Evolutionary conservation across 1,284 basidiomycete genomes (phyloP).

Genomic region (Hymenochaete sp.): DNA sequence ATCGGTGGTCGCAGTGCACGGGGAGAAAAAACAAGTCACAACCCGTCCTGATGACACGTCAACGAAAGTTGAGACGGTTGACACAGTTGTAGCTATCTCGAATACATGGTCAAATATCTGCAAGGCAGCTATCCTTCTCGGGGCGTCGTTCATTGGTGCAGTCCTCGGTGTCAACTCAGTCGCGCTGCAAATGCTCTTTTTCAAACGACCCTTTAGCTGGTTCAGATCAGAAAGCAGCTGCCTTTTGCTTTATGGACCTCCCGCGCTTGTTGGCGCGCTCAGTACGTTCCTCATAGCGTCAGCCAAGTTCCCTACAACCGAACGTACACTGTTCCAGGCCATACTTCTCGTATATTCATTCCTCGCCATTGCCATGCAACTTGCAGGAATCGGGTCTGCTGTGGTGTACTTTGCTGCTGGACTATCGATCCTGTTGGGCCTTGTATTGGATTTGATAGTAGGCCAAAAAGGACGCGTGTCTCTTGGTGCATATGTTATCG

Average conservation of each 20-base stretch:
- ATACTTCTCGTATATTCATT: conserved; percentile 53
- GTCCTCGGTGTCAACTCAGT: conserved; percentile 62
- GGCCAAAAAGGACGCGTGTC: conserved; percentile 33
- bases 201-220: conserved; percentile 73
- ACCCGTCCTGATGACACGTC: too few relatives aligned
- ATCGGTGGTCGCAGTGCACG: background rate
- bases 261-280: conserved; percentile 55
- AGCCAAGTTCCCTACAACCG: conserved; percentile 35
- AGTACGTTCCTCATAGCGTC: conserved; percentile 44
- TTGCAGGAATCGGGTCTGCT: conserved; percentile 59
- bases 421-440: conserved; percentile 41
- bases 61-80: background rate
- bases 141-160: conserved; percentile 46
- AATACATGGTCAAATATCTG: conserved; percentile 33
- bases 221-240: conserved; percentile 69
- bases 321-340: conserved; percentile 54
- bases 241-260: conserved; percentile 71
- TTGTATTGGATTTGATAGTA: conserved; percentile 33
- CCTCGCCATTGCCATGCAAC: conserved; percentile 47
- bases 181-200: conserved; percentile 63
- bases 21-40: too few relatives aligned
- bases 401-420: conserved; percentile 56
- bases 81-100: conserved; percentile 26
- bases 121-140: conserved; percentile 36
- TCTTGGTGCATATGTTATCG: conserved; percentile 60